These are phyloP conservation scores for Lentithecium fluviatile DNA, from an alignment of 495 filamentous ascomycete genomes.

Conservation along the genomic window DNA sequence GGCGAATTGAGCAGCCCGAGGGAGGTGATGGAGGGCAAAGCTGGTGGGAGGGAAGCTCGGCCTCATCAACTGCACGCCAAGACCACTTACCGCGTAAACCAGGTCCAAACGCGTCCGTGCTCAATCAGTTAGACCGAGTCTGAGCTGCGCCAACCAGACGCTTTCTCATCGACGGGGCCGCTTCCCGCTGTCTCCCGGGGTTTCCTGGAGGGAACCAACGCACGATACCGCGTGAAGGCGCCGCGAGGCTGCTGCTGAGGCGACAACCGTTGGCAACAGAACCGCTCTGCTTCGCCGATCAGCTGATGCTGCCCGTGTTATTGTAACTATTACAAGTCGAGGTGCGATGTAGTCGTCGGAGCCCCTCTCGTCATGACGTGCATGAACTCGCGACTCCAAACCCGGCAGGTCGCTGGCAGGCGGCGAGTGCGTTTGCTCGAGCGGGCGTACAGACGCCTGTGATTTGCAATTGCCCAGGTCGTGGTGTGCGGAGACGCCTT, in stretches of 20 bases:
- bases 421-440: background rate
- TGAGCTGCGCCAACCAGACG: background rate
- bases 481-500: slow-evolving; percentile 1
- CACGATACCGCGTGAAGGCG: too few relatives aligned
- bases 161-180: too few relatives aligned
- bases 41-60: background rate
- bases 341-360: background rate
- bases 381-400: slow-evolving; percentile 12
- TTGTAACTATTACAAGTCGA: background rate
- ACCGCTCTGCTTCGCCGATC: too few relatives aligned
- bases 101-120: background rate
- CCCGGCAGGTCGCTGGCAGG: slow-evolving; percentile 6
- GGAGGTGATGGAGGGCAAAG: background rate
- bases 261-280: too few relatives aligned
- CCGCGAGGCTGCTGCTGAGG: too few relatives aligned
- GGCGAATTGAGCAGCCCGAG: background rate
- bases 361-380: slow-evolving; percentile 25
- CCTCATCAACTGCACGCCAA: background rate
- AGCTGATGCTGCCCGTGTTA: background rate
- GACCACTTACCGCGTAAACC: background rate
- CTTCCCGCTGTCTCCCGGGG: too few relatives aligned
- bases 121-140: too few relatives aligned
- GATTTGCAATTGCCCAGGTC: slow-evolving; percentile 4
- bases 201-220: too few relatives aligned
- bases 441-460: background rate